A percentile compares a stretch with the other conserved stretches of the same genome.
These are phyloP conservation scores for Citrus maxima DNA, from an alignment of 345 rosid species.

Conservation along the genomic window DNA sequence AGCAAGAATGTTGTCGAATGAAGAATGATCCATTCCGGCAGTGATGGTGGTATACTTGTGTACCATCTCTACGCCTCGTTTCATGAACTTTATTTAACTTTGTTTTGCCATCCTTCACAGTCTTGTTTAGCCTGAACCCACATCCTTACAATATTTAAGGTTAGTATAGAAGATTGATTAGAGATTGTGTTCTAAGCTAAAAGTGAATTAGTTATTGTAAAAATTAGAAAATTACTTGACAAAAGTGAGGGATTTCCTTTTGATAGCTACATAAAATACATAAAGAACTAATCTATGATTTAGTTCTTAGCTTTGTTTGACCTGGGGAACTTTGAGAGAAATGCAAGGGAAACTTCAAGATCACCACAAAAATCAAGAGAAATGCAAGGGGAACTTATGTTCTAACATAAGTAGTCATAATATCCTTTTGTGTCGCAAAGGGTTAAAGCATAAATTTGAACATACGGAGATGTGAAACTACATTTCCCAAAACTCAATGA, in stretches of 20 bases:
- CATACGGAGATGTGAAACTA: not conserved
- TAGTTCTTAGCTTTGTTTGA: not conserved
- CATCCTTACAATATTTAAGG: not conserved
- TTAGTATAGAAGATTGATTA: not conserved
- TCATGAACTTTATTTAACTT: not conserved
- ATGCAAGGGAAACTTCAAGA: not conserved
- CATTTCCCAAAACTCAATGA: not conserved
- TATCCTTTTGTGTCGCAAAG: not conserved
- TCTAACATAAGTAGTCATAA: not conserved
- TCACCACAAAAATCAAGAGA: not conserved
- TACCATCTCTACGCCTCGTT: not conserved
- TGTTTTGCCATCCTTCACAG: not conserved
- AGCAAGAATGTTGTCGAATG: not conserved
- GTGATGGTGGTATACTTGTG: not conserved
- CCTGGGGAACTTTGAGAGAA: not conserved
- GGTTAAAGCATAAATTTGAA: not conserved
- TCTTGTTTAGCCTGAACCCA: not conserved
- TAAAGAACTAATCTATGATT: not conserved
- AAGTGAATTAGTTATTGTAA: not conserved
- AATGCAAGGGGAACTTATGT: not conserved
- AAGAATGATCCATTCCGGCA: not conserved
- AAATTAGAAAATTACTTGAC: not conserved
- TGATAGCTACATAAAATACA: not conserved
- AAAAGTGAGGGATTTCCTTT: not conserved
- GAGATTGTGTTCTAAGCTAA: not conserved